Percentiles rank a stretch among this genome's conserved stretches.
Evolutionary conservation across 1,284 basidiomycete genomes (phyloP).

Genomic region (Xerocomus minutiporus): DNA sequence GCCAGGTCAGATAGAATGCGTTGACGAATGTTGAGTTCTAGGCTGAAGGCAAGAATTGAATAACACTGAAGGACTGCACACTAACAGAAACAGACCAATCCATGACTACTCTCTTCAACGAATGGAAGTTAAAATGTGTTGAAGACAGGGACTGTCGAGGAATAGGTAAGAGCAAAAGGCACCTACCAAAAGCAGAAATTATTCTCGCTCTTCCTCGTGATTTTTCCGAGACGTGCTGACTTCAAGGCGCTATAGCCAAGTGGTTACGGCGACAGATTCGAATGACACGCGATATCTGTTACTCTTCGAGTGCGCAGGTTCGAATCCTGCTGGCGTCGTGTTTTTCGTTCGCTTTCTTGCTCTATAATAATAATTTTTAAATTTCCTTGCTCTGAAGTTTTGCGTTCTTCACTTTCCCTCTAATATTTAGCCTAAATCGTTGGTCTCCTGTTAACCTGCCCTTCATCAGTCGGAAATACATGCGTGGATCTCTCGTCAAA

Average conservation of each 20-base stretch:
- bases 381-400: not conserved
- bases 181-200: slow-evolving; percentile 8
- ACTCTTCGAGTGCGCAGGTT: slow-evolving; percentile 41
- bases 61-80: not conserved
- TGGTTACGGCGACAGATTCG: slow-evolving; percentile 60
- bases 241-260: slow-evolving; percentile 46
- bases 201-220: not conserved
- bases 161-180: not conserved
- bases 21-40: slow-evolving; percentile 77
- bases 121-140: not conserved
- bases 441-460: not conserved
- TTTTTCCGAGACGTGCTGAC: not conserved
- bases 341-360: slow-evolving; percentile 8
- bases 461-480: too few relatives aligned
- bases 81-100: slow-evolving; percentile 24
- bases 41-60: slow-evolving; percentile 34
- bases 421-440: not conserved
- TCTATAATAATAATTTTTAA: too few relatives aligned
- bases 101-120: slow-evolving; percentile 14
- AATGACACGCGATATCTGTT: slow-evolving; percentile 39
- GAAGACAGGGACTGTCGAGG: not conserved
- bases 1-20: slow-evolving; percentile 80
- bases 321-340: slow-evolving; percentile 39
- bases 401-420: not conserved
- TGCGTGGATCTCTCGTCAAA: too few relatives aligned